phyloP scores from a whole-genome alignment of 371 early-diverging fungal genomes.

The Mortierella sp. region DNA sequence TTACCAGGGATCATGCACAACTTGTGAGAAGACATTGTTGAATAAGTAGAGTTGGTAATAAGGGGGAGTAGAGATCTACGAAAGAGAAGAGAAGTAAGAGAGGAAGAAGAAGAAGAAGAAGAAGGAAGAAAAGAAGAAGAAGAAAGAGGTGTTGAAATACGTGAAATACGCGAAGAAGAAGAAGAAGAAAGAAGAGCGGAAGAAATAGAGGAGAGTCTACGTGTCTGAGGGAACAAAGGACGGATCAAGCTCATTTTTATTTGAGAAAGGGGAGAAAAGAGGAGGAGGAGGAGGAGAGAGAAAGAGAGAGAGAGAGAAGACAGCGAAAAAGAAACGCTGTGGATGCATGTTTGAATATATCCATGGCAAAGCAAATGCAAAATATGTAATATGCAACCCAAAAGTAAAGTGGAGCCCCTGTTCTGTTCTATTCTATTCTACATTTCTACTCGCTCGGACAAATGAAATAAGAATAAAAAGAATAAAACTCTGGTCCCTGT shows the following conservation, averaged over 20 bases:
- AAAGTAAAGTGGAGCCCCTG: too few relatives aligned
- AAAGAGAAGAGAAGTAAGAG: slow-evolving; percentile 2
- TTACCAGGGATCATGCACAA: slow-evolving; percentile 95
- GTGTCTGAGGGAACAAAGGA: slow-evolving; percentile 22
- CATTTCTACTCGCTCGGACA: too few relatives aligned
- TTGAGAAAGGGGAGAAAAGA: not conserved
- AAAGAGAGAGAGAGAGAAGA: too few relatives aligned
- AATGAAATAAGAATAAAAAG: too few relatives aligned
- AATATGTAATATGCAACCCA: too few relatives aligned
- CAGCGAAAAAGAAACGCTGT: too few relatives aligned
- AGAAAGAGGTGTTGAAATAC: slow-evolving; percentile 19
- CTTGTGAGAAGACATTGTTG: slow-evolving; percentile 67
- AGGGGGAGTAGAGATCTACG: slow-evolving; percentile 32
- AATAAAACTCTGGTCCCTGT: too few relatives aligned
- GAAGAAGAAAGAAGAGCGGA: slow-evolving; percentile 8
- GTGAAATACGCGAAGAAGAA: slow-evolving; percentile 8
- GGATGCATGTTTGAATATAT: too few relatives aligned
- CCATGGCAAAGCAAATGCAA: too few relatives aligned
- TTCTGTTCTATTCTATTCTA: too few relatives aligned
- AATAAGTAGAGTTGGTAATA: slow-evolving; percentile 25
- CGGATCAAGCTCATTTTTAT: slow-evolving; percentile 31
- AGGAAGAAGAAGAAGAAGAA: slow-evolving; percentile 2
- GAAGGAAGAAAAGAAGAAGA: not conserved
- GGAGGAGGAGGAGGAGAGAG: not conserved
- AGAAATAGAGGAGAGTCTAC: slow-evolving; percentile 13